A percentile compares a stretch with the other conserved stretches of the same genome.
Conservation (phyloP, 768 basidiomycete genomes). For the Postia placenta region DNA sequence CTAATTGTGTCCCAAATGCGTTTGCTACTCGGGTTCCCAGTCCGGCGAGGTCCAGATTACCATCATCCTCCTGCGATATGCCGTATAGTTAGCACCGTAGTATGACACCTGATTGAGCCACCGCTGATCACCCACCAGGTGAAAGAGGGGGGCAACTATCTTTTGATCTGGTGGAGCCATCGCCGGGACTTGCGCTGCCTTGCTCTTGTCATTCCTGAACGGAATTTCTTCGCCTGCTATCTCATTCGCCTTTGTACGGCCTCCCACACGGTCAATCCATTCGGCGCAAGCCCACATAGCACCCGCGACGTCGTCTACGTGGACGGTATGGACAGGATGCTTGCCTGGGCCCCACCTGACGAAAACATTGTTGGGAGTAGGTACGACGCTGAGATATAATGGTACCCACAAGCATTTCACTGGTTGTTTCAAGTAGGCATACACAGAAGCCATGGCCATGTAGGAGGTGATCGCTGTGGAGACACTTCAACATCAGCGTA, state of each 20-base stretch:
- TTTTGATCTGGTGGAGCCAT: conserved; percentile 50
- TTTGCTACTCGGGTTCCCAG: conserved; percentile 62
- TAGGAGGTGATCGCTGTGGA: conserved; percentile 53
- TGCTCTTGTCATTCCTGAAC: conserved; percentile 69
- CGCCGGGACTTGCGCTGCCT: conserved; percentile 56
- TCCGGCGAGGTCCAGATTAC: conserved; percentile 61
- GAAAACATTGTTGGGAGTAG: conserved; percentile 10
- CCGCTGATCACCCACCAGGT: conserved; percentile 45
- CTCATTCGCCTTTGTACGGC: conserved; percentile 57
- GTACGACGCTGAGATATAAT: conserved; percentile 1
- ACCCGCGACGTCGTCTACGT: conserved; percentile 74
- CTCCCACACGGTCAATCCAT: conserved; percentile 60
- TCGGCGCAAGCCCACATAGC: conserved; percentile 69
- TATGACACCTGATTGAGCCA: neutral
- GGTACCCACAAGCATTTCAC: conserved; percentile 82
- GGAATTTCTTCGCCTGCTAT: conserved; percentile 61
- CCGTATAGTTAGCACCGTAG: neutral
- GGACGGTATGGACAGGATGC: conserved; percentile 68
- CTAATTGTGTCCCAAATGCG: conserved; percentile 73
- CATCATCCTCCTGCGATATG: conserved; percentile 59
- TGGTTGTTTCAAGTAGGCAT: conserved; percentile 76
- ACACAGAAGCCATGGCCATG: conserved; percentile 72
- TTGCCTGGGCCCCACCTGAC: conserved; percentile 75
- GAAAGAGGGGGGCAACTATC: conserved; percentile 73
- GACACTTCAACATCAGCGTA: conserved; percentile 3